Base-by-base conservation (phyloP, 345 rosid species). In the Adansonia digitata region DNA sequence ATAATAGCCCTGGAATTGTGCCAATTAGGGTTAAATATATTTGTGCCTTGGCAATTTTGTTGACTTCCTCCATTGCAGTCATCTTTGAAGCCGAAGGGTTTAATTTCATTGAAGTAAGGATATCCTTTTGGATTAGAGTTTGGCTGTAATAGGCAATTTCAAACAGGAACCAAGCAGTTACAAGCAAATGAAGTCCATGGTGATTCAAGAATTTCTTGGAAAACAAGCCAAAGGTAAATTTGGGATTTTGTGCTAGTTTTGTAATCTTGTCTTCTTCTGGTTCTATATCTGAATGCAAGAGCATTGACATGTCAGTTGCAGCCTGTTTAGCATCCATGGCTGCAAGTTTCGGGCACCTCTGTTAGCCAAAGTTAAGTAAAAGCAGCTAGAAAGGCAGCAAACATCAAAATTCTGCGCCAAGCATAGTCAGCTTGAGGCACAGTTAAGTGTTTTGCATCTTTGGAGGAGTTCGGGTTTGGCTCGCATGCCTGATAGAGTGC, bases 341-440 rank as follows among this genome's bases (percentile, higher is more conserved):
- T 5, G 79, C 75, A 70, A 84, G 86, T 85, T 42, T 85, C 88
- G 0, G 86, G 86, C 88, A 85, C 79, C 81, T 82, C 81, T 4
- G 77, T 66, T 56, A 81, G 78, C 13, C 81, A 85, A 71, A 81
- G 82, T 24, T 67, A 82, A 1, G 88, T 82, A 75, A 82, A 61
- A 0, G 82, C 81, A 17, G 86, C 86, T 0, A 86, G 86, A 34
- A 82, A 56, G 9, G 49, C 86, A 35, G 84, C 88, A 12, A 72
- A 75, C 86, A 85, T 82, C 17, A 85, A 13, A 22, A 85, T 80
- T 2, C 78, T 74, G 40, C 86, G 77, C 88, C 88, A 85, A 2
- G 77, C 81, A 2, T 71, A 51, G 75, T 82, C 86, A 0, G 84
- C 83, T 42, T 85, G 84, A 5, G 86, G 80, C 60, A 78, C 66